These are phyloP conservation scores for Rosellinia necatrix DNA, from an alignment of 2,329 filamentous ascomycete genomes.

Conservation along the genomic window DNA sequence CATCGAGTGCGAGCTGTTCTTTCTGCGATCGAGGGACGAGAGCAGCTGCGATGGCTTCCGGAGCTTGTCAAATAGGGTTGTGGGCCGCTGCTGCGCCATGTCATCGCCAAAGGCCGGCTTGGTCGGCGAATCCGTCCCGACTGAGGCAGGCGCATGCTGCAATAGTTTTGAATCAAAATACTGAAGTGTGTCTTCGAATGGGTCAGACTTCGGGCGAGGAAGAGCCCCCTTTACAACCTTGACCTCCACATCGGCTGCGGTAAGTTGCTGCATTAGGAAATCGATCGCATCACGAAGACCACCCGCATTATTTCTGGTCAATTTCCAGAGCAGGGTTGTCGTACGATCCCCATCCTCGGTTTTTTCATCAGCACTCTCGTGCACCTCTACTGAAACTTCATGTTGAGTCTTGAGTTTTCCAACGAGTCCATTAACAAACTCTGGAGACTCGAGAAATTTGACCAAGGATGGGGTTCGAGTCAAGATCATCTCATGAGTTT, in stretches of 20 bases:
- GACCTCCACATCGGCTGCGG: slow-evolving; percentile 85
- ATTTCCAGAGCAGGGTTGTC: slow-evolving; percentile 72
- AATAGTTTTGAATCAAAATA: slow-evolving; percentile 97
- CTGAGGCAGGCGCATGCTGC: slow-evolving; percentile 83
- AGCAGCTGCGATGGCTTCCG: slow-evolving; percentile 82
- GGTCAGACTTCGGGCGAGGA: slow-evolving; percentile 96
- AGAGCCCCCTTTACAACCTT: slow-evolving; percentile 91
- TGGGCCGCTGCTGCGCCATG: slow-evolving; percentile 75
- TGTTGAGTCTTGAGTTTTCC: slow-evolving; percentile 89
- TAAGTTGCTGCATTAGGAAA: slow-evolving; percentile 83
- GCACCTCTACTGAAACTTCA: slow-evolving; percentile 82
- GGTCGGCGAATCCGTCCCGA: slow-evolving; percentile 85
- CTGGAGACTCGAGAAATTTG: slow-evolving; percentile 78
- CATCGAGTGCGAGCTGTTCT: slow-evolving; percentile 87
- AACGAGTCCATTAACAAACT: slow-evolving; percentile 80
- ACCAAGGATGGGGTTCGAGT: slow-evolving; percentile 75
- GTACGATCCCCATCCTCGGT: slow-evolving; percentile 63
- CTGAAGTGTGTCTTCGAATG: slow-evolving; percentile 94
- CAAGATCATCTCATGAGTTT: slow-evolving; percentile 89
- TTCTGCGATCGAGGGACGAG: slow-evolving; percentile 93
- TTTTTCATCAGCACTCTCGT: slow-evolving; percentile 63
- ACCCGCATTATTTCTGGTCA: slow-evolving; percentile 96
- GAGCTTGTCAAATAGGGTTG: slow-evolving; percentile 85
- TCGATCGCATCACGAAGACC: slow-evolving; percentile 95
- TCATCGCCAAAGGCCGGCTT: slow-evolving; percentile 84